Conservation (phyloP, 345 rosid species). For the Brassica rapa region DNA sequence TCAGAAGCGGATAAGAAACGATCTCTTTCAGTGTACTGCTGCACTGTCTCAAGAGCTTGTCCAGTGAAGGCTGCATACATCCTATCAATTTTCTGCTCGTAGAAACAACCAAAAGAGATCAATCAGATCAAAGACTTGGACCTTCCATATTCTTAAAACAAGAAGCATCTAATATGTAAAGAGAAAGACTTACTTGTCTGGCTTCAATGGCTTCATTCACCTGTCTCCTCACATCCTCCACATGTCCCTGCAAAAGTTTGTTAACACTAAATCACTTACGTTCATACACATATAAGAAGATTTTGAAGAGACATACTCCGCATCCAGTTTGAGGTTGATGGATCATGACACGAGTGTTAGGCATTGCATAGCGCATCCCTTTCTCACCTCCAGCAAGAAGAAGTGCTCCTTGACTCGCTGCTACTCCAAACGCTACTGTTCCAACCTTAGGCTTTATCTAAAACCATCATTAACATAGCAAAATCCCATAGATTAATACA, state of each 20-base stretch:
- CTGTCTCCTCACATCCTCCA: constrained; percentile 86
- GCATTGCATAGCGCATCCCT: constrained; percentile 97
- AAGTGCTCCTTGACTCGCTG: constrained; percentile 94
- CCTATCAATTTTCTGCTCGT: constrained; percentile 76
- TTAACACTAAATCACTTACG: not conserved
- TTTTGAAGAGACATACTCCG: constrained; percentile 55
- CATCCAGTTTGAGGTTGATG: constrained; percentile 94
- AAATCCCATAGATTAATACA: not conserved
- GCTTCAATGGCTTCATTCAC: constrained; percentile 85
- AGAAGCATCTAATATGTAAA: not conserved
- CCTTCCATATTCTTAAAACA: constrained; percentile 1
- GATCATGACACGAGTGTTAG: constrained; percentile 89
- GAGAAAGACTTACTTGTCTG: constrained; percentile 61
- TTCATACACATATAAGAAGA: not conserved
- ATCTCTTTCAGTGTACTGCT: constrained; percentile 78
- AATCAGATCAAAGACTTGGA: not conserved
- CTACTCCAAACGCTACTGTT: constrained; percentile 91
- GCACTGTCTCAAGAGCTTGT: constrained; percentile 82
- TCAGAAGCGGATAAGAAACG: constrained; percentile 80
- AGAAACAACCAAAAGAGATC: constrained; percentile 17
- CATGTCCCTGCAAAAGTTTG: constrained; percentile 58
- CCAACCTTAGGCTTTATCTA: constrained; percentile 95
- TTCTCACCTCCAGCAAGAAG: constrained; percentile 96
- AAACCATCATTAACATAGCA: too few species aligned
- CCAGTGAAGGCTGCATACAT: constrained; percentile 88